phyloP scores from a whole-genome alignment of 495 filamentous ascomycete species.

The Penicillium psychrofluorescens region DNA sequence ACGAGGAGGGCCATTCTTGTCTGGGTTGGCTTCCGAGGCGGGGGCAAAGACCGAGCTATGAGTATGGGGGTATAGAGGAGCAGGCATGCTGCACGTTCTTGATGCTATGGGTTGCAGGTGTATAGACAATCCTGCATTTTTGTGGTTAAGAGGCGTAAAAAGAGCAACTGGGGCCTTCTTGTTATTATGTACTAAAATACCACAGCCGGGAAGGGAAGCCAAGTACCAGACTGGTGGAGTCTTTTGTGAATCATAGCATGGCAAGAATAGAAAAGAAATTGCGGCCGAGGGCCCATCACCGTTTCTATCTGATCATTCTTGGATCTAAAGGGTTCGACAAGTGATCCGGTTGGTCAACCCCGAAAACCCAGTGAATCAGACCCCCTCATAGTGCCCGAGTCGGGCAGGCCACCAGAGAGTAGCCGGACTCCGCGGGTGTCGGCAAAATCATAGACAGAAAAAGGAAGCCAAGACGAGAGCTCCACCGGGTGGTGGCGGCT shows the following conservation, averaged over 20 bases:
- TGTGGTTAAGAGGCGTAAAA: neutral
- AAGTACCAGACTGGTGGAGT: slow-evolving; percentile 6
- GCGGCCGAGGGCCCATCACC: too few species aligned
- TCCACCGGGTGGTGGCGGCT: slow-evolving; percentile 4
- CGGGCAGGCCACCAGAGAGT: slow-evolving; percentile 13
- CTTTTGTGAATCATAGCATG: neutral
- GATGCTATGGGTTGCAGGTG: neutral
- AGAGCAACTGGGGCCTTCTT: neutral
- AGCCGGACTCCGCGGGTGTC: slow-evolving; percentile 8
- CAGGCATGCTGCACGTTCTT: slow-evolving; percentile 18
- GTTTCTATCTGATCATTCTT: too few species aligned
- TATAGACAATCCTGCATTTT: slow-evolving; percentile 1
- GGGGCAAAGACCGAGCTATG: slow-evolving; percentile 18
- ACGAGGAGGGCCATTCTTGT: slow-evolving; percentile 15
- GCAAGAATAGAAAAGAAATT: slow-evolving; percentile 1
- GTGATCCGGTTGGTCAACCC: too few species aligned
- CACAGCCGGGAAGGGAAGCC: slow-evolving; percentile 20
- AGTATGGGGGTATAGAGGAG: slow-evolving; percentile 19
- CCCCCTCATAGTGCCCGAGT: slow-evolving; percentile 2
- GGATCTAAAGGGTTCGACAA: too few species aligned
- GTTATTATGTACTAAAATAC: neutral
- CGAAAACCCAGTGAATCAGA: too few species aligned
- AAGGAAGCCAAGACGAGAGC: slow-evolving; percentile 17
- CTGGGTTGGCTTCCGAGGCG: slow-evolving; percentile 10
- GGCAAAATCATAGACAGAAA: slow-evolving; percentile 10